Evolutionary conservation across 768 basidiomycete genomes (phyloP).

Genomic region (Termitomyces sp.): DNA sequence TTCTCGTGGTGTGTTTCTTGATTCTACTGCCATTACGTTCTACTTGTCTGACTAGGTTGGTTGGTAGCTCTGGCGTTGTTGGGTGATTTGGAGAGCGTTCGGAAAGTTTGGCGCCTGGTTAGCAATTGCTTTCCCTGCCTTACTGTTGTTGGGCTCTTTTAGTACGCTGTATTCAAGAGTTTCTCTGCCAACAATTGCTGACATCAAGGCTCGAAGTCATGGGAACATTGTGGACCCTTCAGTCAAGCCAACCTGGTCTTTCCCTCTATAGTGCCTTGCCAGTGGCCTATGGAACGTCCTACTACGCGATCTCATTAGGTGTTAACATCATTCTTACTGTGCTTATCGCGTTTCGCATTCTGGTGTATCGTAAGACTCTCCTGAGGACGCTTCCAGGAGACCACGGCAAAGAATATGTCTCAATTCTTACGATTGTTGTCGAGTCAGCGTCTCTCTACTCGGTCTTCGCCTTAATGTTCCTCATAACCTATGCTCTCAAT

Average conservation of each 20-base stretch:
- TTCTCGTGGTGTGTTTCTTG: conserved; percentile 32
- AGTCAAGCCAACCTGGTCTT: conserved; percentile 34
- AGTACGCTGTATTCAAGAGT: conserved; percentile 22
- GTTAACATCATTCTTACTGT: conserved; percentile 37
- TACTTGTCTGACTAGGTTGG: not conserved
- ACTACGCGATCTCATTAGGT: conserved; percentile 33
- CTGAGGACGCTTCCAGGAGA: conserved; percentile 26
- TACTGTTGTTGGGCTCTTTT: conserved; percentile 34
- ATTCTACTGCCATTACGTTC: not conserved
- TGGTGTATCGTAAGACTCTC: conserved; percentile 26
- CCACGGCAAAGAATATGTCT: conserved; percentile 30
- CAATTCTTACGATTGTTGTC: conserved; percentile 31
- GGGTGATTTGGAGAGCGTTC: conserved; percentile 38
- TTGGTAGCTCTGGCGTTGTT: conserved; percentile 40
- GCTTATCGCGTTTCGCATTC: conserved; percentile 31
- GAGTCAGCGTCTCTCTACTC: conserved; percentile 43
- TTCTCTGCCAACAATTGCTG: not conserved
- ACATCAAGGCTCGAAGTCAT: conserved; percentile 22
- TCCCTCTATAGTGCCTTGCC: conserved; percentile 34
- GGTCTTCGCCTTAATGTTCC: conserved; percentile 32
- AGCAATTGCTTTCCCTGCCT: conserved; percentile 28
- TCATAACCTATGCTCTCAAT: conserved; percentile 34
- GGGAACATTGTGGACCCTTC: conserved; percentile 38
- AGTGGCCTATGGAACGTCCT: conserved; percentile 30
- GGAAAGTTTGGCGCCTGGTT: conserved; percentile 25